phyloP scores from a whole-genome alignment of 2,329 filamentous ascomycete genomes.

The Akanthomyces dipterigenus region DNA sequence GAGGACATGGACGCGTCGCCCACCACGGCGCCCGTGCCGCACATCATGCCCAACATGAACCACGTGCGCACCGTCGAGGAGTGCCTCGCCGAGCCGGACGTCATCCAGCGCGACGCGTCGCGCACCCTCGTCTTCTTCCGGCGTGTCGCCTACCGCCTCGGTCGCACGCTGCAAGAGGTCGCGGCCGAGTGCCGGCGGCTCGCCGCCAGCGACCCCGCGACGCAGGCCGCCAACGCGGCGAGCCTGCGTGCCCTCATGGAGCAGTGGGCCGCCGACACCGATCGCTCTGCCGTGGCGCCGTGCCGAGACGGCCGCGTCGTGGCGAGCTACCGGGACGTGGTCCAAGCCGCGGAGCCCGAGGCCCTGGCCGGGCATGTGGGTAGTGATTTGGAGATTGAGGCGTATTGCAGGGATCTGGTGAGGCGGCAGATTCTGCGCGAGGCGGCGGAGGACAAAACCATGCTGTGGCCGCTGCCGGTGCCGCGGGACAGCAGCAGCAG shows the following conservation, averaged over 20 bases:
- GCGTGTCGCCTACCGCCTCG: constrained; percentile 33
- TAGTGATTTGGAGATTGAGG: constrained; percentile 10
- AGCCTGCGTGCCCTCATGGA: constrained; percentile 14
- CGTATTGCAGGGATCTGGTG: constrained; percentile 21
- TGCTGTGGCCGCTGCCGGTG: constrained; percentile 33
- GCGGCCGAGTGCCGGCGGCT: constrained; percentile 11
- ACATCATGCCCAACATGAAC: constrained; percentile 15
- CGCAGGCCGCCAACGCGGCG: constrained; percentile 12
- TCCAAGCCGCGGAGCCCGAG: constrained; percentile 26
- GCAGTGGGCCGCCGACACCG: constrained; percentile 16
- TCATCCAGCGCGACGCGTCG: neutral
- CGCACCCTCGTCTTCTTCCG: constrained; percentile 17
- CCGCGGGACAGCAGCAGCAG: constrained; percentile 17
- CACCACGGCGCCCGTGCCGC: neutral
- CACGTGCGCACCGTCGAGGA: neutral
- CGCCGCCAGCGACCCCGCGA: constrained; percentile 5
- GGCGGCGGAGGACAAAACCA: constrained; percentile 33
- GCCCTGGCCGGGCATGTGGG: constrained; percentile 1
- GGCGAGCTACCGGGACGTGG: constrained; percentile 22
- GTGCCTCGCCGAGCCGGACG: neutral
- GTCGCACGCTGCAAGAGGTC: constrained; percentile 24
- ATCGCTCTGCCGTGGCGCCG: neutral
- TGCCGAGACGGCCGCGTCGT: constrained; percentile 14
- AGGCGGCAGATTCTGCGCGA: constrained; percentile 37
- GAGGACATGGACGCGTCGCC: neutral